Evolutionary conservation across 1,139 yeast genomes (phyloP), one percentile per base, ranked within the genome.

Genomic region (Hanseniaspora gamundiae): DNA sequence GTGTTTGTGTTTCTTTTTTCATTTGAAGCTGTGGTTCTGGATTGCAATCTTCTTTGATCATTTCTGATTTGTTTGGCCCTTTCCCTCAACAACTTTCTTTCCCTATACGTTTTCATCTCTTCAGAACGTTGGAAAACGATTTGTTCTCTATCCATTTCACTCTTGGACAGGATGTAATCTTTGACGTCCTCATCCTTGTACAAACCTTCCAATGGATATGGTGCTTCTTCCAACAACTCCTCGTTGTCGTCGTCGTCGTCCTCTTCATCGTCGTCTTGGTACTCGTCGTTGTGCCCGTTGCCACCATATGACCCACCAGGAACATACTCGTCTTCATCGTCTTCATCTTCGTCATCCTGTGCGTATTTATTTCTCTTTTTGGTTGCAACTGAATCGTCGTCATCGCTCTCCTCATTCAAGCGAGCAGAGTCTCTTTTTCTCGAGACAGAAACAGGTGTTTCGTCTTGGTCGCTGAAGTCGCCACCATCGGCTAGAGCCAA

Each of bases 181-280:
- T 86, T 72, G 62, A 93, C 99, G 8, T 68, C 71, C 47, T 80
- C 95, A 61, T 87, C 83, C 56, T 78, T 83, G 67, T 80, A 91
- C 57, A 86, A 86, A 14, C 95, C 95, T 59, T 87, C 96, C 47
- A 91, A 65, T 2, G 98, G 98, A 60, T 88, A 91, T 7, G 97
- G 98, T 52, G 81, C 73, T 44, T 67, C 57, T 45, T 66, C 67
- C 42, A 59, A 63, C 13, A 53, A 59, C 7, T 48, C 55, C 22
- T 55, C 60, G 4, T 52, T 60, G 2, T 52, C 61, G 11, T 44
- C 52, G 7, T 44, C 38, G n/a, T 44, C 21, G 2, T 41, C 33
- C 0, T 50, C 57, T 3, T 50, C 58, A 13, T 50, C 54, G 27
- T 51, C 51, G 9, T 45, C 48, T n/a, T 22, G 14, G 5, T 27